Percentiles rank a stretch among this genome's conserved stretches.
Conservation (phyloP, 352 stramenopile species). For the Chrysophaeum taylorii region DNA sequence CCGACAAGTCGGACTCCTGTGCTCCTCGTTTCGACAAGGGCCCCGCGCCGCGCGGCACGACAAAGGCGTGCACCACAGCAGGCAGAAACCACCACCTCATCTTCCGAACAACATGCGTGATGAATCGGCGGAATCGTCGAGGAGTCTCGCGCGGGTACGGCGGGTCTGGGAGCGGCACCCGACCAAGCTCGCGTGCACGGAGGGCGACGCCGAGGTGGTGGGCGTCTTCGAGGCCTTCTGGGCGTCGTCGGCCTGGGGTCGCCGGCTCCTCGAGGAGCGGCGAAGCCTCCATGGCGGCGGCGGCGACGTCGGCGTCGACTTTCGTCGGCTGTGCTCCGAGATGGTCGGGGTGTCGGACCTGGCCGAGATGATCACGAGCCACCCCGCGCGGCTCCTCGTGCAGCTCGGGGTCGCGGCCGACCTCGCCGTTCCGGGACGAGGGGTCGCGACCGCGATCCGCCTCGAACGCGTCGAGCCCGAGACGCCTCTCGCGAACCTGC, state of each 20-base stretch:
- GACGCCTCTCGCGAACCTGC: background rate
- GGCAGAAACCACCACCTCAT: too few species aligned
- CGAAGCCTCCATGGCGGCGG: background rate
- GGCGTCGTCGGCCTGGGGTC: background rate
- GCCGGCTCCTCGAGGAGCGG: background rate
- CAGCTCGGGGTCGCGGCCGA: conserved; percentile 4
- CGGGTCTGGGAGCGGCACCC: background rate
- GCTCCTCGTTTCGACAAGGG: too few species aligned
- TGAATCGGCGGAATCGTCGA: too few species aligned
- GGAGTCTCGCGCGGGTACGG: background rate
- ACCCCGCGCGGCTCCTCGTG: background rate
- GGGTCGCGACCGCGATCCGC: background rate
- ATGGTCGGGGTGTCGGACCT: background rate
- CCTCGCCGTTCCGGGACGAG: background rate
- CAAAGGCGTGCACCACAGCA: too few species aligned
- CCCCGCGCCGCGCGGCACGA: too few species aligned
- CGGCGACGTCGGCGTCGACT: background rate
- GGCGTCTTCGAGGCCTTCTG: background rate
- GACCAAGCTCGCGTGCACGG: background rate
- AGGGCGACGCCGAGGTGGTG: background rate
- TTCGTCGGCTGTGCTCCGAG: background rate
- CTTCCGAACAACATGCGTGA: too few species aligned
- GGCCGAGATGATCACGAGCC: background rate
- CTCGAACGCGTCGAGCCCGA: background rate
- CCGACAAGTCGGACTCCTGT: background rate